Conservation (phyloP, 2,329 filamentous ascomycete species). For the Paramyrothecium sp. region DNA sequence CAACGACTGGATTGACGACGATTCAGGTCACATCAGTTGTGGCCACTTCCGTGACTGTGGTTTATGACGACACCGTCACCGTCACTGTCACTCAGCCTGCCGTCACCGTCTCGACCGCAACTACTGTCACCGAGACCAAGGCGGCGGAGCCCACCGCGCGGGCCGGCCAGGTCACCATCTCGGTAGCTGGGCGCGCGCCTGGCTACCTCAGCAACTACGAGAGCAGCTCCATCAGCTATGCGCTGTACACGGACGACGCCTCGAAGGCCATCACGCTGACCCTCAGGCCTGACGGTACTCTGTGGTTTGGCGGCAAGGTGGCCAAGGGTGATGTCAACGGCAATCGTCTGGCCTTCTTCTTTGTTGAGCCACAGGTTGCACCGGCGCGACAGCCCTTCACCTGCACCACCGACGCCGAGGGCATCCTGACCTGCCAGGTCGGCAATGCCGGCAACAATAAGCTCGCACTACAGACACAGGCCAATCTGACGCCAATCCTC, state of each 20-base stretch:
- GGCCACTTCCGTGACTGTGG: not conserved
- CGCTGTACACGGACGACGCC: not conserved
- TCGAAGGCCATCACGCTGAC: not conserved
- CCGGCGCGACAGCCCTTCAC: not conserved
- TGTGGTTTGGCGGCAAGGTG: not conserved
- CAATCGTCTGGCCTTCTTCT: not conserved
- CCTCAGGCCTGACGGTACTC: not conserved
- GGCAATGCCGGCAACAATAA: not conserved
- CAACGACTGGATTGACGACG: not conserved
- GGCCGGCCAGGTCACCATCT: not conserved
- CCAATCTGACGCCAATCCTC: not conserved
- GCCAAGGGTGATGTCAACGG: not conserved
- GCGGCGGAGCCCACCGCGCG: not conserved
- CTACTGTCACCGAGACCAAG: not conserved
- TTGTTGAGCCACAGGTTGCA: not conserved
- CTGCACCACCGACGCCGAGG: not conserved
- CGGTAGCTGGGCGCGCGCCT: not conserved
- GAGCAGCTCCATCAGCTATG: not conserved
- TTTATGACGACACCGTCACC: not conserved
- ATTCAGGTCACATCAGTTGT: not conserved
- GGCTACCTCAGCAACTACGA: not conserved
- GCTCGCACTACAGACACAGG: not conserved
- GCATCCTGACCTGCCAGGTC: not conserved
- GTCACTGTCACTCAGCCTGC: not conserved
- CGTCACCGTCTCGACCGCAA: not conserved